A percentile compares a stretch with the other conserved stretches of the same genome.
Conservation (phyloP, 371 early-diverging fungal species). For the Polyrhizophydium stewartii region DNA sequence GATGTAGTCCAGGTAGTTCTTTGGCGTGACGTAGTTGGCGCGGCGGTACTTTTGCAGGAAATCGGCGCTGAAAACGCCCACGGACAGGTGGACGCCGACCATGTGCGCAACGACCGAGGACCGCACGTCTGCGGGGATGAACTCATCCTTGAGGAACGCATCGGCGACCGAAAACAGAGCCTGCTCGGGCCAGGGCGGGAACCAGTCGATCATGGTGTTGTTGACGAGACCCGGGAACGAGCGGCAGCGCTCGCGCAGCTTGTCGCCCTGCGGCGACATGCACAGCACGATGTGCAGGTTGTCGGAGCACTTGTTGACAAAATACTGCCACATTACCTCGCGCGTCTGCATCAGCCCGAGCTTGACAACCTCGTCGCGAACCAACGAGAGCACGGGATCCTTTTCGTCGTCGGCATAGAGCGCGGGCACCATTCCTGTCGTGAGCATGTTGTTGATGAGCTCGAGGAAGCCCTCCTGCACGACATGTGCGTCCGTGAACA, state of each 20-base stretch:
- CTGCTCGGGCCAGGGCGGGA: slow-evolving; percentile 61
- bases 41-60: slow-evolving; percentile 51
- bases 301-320: slow-evolving; percentile 51
- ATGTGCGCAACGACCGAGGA: slow-evolving; percentile 46
- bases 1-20: slow-evolving; percentile 58
- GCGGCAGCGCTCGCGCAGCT: slow-evolving; percentile 52
- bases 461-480: slow-evolving; percentile 59
- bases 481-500: slow-evolving; percentile 59
- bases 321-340: slow-evolving; percentile 55
- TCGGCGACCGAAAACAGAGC: slow-evolving; percentile 55
- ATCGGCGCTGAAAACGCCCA: slow-evolving; percentile 38
- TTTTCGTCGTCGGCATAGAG: slow-evolving; percentile 58
- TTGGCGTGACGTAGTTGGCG: slow-evolving; percentile 57
- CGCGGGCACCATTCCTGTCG: slow-evolving; percentile 55
- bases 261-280: slow-evolving; percentile 60
- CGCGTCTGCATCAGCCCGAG: slow-evolving; percentile 41
- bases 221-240: slow-evolving; percentile 59
- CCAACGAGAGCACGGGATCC: slow-evolving; percentile 37
- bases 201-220: slow-evolving; percentile 60
- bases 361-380: slow-evolving; percentile 48
- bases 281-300: slow-evolving; percentile 54
- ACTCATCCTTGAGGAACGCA: slow-evolving; percentile 43
- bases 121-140: slow-evolving; percentile 39
- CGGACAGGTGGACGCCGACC: slow-evolving; percentile 52
- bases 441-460: slow-evolving; percentile 58